A percentile compares a stretch with the other conserved stretches of the same genome.
Conservation (phyloP, 805 yeast genomes). For the Zygotorulaspora danielsina region DNA sequence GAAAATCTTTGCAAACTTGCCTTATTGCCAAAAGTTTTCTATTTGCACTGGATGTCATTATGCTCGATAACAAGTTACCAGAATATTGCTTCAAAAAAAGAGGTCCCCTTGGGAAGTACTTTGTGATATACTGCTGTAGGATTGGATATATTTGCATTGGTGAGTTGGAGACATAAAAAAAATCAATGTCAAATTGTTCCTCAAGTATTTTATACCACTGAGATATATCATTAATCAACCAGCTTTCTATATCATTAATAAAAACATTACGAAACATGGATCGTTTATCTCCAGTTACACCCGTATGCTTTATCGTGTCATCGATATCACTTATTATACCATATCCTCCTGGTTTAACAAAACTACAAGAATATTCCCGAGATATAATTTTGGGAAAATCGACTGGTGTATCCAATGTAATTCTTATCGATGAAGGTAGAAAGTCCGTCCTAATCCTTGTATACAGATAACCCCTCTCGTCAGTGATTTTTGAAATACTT, state of each 20-base stretch:
- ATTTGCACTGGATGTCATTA: slow-evolving; percentile 83
- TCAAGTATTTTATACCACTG: slow-evolving; percentile 61
- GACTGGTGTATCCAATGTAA: slow-evolving; percentile 25
- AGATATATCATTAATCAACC: slow-evolving; percentile 71
- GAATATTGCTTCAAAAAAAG: slow-evolving; percentile 81
- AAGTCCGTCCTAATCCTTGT: slow-evolving; percentile 51
- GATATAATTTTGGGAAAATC: slow-evolving; percentile 15
- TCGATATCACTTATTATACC: slow-evolving; percentile 88
- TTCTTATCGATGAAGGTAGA: slow-evolving; percentile 41
- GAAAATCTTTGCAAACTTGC: slow-evolving; percentile 66
- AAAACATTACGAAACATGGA: slow-evolving; percentile 77
- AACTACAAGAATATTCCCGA: slow-evolving; percentile 16
- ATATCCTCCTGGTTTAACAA: slow-evolving; percentile 43
- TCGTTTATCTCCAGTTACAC: slow-evolving; percentile 83
- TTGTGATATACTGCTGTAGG: slow-evolving; percentile 24
- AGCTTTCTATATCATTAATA: slow-evolving; percentile 56
- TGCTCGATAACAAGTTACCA: slow-evolving; percentile 74
- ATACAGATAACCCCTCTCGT: slow-evolving; percentile 63
- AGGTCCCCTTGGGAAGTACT: slow-evolving; percentile 70
- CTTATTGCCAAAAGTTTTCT: slow-evolving; percentile 66
- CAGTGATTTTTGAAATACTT: slow-evolving; percentile 44
- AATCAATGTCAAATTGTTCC: slow-evolving; percentile 43
- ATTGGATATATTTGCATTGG: slow-evolving; percentile 85
- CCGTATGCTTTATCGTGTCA: slow-evolving; percentile 88
- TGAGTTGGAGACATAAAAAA: slow-evolving; percentile 92